Evolutionary conservation across 306 rosid species (phyloP).

Genomic region (Trifolium dubium): DNA sequence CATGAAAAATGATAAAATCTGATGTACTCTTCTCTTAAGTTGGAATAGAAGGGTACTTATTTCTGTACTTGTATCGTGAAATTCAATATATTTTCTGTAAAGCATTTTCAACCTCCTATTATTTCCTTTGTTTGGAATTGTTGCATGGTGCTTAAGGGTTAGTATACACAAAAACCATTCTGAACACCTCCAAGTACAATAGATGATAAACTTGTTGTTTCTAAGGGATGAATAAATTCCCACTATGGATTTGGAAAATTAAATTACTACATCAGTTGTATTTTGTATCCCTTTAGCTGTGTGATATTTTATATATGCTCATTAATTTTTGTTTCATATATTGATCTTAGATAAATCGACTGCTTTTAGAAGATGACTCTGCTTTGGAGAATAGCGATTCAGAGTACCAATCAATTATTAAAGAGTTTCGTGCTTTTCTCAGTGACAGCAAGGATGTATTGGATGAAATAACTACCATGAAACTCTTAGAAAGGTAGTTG

Average conservation of each 20-base stretch:
- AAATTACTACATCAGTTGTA: constrained; percentile 28
- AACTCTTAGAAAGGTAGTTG: constrained; percentile 80
- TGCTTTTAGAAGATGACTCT: constrained; percentile 93
- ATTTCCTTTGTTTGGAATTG: background rate
- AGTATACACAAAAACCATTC: background rate
- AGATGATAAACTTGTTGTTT: constrained; percentile 24
- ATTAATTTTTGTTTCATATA: constrained; percentile 43
- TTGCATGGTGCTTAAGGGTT: background rate
- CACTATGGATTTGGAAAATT: constrained; percentile 22
- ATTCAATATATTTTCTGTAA: background rate
- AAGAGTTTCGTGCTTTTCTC: constrained; percentile 91
- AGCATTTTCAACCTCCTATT: background rate
- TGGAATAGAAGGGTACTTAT: constrained; percentile 35
- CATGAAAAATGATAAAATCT: constrained; percentile 18
- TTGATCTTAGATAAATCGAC: constrained; percentile 74
- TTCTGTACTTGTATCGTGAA: constrained; percentile 8
- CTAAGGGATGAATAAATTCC: background rate
- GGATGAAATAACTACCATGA: constrained; percentile 97
- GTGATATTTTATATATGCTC: constrained; percentile 25
- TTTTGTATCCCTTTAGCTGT: constrained; percentile 28
- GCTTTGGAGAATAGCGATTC: constrained; percentile 66
- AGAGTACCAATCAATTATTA: constrained; percentile 79
- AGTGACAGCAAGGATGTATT: constrained; percentile 91
- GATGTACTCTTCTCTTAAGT: background rate
- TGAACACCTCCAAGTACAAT: constrained; percentile 7